Conservation (phyloP, 345 rosid species). For the Citrus unshiu region DNA sequence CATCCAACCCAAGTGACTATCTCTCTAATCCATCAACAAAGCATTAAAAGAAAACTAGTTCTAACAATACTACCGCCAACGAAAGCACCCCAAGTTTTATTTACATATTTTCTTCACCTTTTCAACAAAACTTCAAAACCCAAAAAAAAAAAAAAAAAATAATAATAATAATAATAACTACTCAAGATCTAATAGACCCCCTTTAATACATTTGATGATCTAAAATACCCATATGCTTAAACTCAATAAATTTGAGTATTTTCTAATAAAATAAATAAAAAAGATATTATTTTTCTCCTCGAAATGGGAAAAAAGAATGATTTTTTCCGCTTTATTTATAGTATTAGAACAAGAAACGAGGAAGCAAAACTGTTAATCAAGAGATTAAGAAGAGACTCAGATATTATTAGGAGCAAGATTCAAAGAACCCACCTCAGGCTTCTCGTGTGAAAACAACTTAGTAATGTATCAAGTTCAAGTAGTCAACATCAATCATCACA, state of each 20-base stretch:
- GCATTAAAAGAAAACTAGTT: background rate
- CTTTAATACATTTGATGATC: conserved; percentile 27
- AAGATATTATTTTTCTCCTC: no score
- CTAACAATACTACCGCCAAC: background rate
- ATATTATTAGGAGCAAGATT: background rate
- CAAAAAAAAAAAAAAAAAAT: background rate
- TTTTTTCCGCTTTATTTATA: background rate
- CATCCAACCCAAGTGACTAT: conserved; percentile 26
- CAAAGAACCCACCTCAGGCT: conserved; percentile 19
- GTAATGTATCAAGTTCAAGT: background rate
- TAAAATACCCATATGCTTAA: conserved; percentile 9
- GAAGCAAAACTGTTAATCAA: background rate
- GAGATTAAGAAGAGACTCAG: background rate
- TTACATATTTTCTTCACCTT: background rate
- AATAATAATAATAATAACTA: no score
- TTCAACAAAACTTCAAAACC: background rate
- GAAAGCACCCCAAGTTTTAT: background rate
- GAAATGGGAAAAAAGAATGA: background rate
- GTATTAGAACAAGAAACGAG: background rate
- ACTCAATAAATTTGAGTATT: conserved; percentile 5
- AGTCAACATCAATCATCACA: background rate
- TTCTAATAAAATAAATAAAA: background rate
- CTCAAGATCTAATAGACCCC: conserved; percentile 22
- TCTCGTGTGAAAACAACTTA: background rate
- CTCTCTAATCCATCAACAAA: conserved; percentile 21